Evolutionary conservation across 2,329 filamentous ascomycete species (phyloP).

Genomic region (Colletotrichum spinosum): DNA sequence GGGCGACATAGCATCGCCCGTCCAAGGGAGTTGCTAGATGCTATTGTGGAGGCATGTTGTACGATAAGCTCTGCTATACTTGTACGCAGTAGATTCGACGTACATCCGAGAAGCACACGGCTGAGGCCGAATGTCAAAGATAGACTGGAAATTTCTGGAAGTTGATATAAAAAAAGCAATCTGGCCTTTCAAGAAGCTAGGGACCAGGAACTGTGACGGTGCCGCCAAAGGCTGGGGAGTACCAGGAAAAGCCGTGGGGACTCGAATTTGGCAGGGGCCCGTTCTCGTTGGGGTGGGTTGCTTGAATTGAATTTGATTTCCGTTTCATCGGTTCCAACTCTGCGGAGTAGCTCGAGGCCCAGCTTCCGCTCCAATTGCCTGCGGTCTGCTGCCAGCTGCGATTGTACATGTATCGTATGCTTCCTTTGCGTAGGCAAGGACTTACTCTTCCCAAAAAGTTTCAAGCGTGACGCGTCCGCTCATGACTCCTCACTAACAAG

Average conservation of each 20-base stretch:
- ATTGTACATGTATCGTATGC: slow-evolving; percentile 3
- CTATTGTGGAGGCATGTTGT: too few species aligned
- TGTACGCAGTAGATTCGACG: not conserved
- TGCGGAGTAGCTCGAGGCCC: too few species aligned
- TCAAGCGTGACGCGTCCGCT: not conserved
- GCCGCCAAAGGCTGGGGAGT: slow-evolving; percentile 25
- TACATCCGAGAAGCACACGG: not conserved
- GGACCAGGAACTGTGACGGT: slow-evolving; percentile 12
- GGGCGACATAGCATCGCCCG: too few species aligned
- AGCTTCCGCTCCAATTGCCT: too few species aligned
- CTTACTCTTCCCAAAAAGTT: too few species aligned
- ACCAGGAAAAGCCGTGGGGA: slow-evolving; percentile 8
- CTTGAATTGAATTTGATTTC: not conserved
- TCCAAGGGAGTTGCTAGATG: too few species aligned
- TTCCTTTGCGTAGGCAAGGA: not conserved
- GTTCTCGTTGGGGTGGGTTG: slow-evolving; percentile 18
- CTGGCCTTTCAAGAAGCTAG: slow-evolving; percentile 27
- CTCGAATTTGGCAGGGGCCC: slow-evolving; percentile 16
- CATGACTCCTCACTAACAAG: not conserved
- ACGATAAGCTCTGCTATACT: too few species aligned
- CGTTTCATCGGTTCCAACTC: slow-evolving; percentile 29
- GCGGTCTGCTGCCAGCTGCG: slow-evolving; percentile 2
- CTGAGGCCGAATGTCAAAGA: not conserved
- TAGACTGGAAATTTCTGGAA: slow-evolving; percentile 30
- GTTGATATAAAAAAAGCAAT: not conserved